phyloP scores from a whole-genome alignment of 176 grass and related monocot species.

The Puccinellia tenuiflora region DNA sequence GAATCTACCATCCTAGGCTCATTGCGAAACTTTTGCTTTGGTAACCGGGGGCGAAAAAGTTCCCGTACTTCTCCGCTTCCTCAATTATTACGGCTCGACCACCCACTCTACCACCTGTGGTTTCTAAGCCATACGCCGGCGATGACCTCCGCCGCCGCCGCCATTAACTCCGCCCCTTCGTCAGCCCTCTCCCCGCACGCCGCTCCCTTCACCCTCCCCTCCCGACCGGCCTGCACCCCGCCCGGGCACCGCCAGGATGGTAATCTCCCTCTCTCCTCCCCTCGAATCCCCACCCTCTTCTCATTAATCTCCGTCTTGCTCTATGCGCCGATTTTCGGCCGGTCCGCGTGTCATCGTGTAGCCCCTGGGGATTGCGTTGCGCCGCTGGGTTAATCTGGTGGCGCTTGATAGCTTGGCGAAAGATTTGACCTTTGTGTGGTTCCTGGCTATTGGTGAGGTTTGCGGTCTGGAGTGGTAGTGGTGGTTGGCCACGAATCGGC shows the following conservation, averaged over 20 bases:
- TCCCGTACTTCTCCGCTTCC: neutral
- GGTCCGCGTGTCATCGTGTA: neutral
- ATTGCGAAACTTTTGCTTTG: neutral
- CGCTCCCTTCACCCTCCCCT: conserved; percentile 31
- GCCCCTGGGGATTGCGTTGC: neutral
- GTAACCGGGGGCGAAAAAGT: neutral
- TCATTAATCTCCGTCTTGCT: neutral
- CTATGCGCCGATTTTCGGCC: neutral
- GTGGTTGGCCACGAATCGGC: neutral
- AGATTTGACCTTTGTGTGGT: neutral
- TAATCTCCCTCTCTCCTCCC: neutral
- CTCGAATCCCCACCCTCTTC: neutral
- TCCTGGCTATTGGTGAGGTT: neutral
- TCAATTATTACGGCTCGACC: neutral
- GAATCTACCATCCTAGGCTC: neutral
- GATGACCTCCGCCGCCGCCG: conserved; percentile 17
- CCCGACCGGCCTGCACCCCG: neutral
- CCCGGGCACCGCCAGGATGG: conserved; percentile 18
- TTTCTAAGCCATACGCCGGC: conserved; percentile 16
- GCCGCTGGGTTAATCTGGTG: neutral
- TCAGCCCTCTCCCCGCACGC: conserved; percentile 57
- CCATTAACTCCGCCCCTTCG: neutral
- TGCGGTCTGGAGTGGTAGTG: neutral
- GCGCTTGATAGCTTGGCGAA: neutral
- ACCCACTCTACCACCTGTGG: neutral